Conservation (phyloP, 2,329 filamentous ascomycete genomes). For the Blumeria graminis region DNA sequence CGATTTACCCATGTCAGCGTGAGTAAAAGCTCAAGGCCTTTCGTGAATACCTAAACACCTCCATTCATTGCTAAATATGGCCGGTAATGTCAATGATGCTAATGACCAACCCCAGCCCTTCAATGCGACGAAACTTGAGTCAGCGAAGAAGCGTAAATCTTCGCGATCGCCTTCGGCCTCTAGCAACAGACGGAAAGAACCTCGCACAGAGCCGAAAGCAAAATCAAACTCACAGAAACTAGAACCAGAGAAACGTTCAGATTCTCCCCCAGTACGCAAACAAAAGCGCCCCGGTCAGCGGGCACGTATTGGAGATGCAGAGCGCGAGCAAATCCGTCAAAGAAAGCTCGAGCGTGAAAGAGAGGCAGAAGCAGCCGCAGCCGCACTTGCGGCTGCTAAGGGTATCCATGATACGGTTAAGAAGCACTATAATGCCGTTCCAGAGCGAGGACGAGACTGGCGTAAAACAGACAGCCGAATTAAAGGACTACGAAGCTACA, state of each 20-base stretch:
- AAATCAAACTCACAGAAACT: conserved; percentile 11
- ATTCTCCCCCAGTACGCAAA: conserved; percentile 24
- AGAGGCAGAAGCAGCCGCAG: conserved; percentile 16
- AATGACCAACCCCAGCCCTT: conserved; percentile 19
- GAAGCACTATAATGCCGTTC: conserved; percentile 89
- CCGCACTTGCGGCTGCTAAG: conserved; percentile 15
- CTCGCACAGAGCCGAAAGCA: conserved; percentile 7
- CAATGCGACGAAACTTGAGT: conserved; percentile 19
- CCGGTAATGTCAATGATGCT: conserved; percentile 9
- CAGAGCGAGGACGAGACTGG: conserved; percentile 84
- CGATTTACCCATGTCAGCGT: no score
- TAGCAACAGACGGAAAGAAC: conserved; percentile 10
- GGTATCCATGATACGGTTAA: conserved; percentile 67
- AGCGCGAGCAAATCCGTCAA: conserved; percentile 42
- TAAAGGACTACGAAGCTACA: conserved; percentile 81
- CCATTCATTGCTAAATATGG: conserved; percentile 11
- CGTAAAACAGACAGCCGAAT: conserved; percentile 83
- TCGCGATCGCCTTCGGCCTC: conserved; percentile 16
- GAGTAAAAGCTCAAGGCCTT: no score
- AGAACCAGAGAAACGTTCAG: conserved; percentile 8
- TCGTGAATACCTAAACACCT: no score
- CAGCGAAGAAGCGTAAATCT: conserved; percentile 19
- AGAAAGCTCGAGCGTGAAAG: conserved; percentile 31
- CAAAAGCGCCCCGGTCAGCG: conserved; percentile 46
- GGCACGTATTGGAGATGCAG: conserved; percentile 39